Conservation (phyloP, 306 rosid genomes). For the Elaeagnus macrophylla region DNA sequence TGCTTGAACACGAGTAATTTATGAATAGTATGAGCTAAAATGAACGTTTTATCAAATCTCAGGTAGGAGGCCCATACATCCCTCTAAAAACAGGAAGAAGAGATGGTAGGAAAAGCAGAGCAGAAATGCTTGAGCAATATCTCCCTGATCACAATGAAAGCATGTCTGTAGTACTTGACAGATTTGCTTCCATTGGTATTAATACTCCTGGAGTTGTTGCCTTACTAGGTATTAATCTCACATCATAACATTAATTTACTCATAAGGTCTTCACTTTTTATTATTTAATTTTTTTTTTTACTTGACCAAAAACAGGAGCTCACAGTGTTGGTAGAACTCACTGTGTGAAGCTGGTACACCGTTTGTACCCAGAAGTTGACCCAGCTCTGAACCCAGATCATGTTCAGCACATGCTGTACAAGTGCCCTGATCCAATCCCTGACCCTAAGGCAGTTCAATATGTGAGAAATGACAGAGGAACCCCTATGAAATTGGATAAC, state of each 20-base stretch:
- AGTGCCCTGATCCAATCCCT: slow-evolving; percentile 85
- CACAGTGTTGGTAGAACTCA: slow-evolving; percentile 96
- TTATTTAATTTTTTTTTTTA: not conserved
- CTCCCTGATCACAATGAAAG: slow-evolving; percentile 97
- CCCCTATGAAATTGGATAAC: slow-evolving; percentile 89
- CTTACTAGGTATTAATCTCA: slow-evolving; percentile 48
- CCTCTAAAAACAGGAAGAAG: slow-evolving; percentile 92
- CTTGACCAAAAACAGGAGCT: slow-evolving; percentile 45
- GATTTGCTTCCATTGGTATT: slow-evolving; percentile 73
- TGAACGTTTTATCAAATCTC: slow-evolving; percentile 2
- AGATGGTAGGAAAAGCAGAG: slow-evolving; percentile 94
- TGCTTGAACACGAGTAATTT: too few species aligned
- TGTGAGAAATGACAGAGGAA: slow-evolving; percentile 93
- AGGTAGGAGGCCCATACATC: slow-evolving; percentile 88
- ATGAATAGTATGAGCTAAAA: too few species aligned
- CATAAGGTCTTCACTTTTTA: not conserved
- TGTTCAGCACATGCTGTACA: slow-evolving; percentile 82
- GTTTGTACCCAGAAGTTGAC: slow-evolving; percentile 86
- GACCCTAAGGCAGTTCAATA: slow-evolving; percentile 95
- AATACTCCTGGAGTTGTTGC: slow-evolving; percentile 88
- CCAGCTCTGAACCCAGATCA: slow-evolving; percentile 68
- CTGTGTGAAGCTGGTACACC: slow-evolving; percentile 94
- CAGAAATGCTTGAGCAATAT: slow-evolving; percentile 62
- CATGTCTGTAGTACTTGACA: slow-evolving; percentile 79
- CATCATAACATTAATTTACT: too few species aligned